Evolutionary conservation across 208 protist species (phyloP), one percentile per base, ranked within the genome.

Genomic region (Leishmania gerbilli): DNA sequence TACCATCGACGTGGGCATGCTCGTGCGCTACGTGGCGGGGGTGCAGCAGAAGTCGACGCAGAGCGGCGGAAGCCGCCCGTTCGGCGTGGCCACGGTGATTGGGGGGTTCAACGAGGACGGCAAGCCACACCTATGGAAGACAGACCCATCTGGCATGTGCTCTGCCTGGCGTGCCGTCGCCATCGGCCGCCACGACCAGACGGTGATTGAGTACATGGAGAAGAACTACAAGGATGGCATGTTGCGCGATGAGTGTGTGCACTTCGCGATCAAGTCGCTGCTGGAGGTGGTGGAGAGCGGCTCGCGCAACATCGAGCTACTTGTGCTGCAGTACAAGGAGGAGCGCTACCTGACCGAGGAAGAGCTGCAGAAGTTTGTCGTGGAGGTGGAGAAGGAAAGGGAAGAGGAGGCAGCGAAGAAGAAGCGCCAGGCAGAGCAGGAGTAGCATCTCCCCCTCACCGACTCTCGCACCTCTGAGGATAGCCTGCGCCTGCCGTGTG

Each of bases 51-150:
- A 95, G 81, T 99, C 99, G 74, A 99, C 99, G 55, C 99, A 99
- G 89, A 96, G 93, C 84, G 99, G 99, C 85, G 99, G 99, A 85
- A 98, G 99, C 65, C 95, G 99, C 17, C 99, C 99, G 40, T 99
- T 99, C 87, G 99, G 99, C 79, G 99, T 99, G 67, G 99, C 99
- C 40, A 99, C 97, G 19, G 95, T 99, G n/a, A 97, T 99, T 81
- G 97, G 98, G 74, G 99, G 99, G 72, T 99, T 99, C 85, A 99
- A 99, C 92, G 84, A 91, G 65, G 95, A 99, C 84, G 99, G 99
- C 58, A 91, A 88, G 71, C 98, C 99, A 72, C 94, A 97, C 83
- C 82, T 97, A 82, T 91, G 94, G 95, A 97, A 97, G 84, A 96
- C 95, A 53, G 93, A 96, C 74, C 95, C 95, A 37, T 96, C 95